A percentile compares a stretch with the other conserved stretches of the same genome.
Evolutionary conservation across 1,284 basidiomycete genomes (phyloP).

Genomic region (Malassezia psittaci): DNA sequence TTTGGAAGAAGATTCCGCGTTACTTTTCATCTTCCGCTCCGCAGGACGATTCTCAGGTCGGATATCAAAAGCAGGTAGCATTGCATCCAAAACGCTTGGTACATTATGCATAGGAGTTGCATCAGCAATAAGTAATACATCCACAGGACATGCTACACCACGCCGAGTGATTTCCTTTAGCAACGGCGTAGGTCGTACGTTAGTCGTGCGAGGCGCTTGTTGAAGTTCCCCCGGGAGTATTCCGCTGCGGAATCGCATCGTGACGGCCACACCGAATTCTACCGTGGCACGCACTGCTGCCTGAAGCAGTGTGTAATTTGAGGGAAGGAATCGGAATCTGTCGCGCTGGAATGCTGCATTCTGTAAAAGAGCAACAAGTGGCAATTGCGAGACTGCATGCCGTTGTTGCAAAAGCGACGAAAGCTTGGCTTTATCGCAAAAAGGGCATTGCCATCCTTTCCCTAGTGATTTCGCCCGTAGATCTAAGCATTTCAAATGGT

Average conservation of each 20-base stretch:
- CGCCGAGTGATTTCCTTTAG: slow-evolving; percentile 26
- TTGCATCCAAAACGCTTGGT: slow-evolving; percentile 12
- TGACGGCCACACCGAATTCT: slow-evolving; percentile 17
- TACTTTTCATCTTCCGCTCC: slow-evolving; percentile 1
- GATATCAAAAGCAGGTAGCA: slow-evolving; percentile 4
- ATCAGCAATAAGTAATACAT: slow-evolving; percentile 27
- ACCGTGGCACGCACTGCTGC: slow-evolving; percentile 16
- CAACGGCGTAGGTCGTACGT: not conserved
- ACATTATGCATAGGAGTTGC: slow-evolving; percentile 9
- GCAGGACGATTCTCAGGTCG: not conserved
- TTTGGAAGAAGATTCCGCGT: not conserved
- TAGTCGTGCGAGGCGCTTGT: not conserved
- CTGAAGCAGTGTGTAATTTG: slow-evolving; percentile 10
- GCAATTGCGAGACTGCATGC: slow-evolving; percentile 21
- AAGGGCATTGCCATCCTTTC: slow-evolving; percentile 29
- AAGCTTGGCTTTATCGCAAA: slow-evolving; percentile 25
- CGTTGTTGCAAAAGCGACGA: slow-evolving; percentile 11
- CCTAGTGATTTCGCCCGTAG: slow-evolving; percentile 6
- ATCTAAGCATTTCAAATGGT: slow-evolving; percentile 34
- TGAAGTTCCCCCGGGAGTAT: not conserved
- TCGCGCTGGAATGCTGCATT: slow-evolving; percentile 21
- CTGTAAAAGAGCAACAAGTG: slow-evolving; percentile 29
- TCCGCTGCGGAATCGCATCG: slow-evolving; percentile 15
- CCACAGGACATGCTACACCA: slow-evolving; percentile 27
- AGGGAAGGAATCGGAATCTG: slow-evolving; percentile 17